phyloP scores from a whole-genome alignment of 2,329 filamentous ascomycete genomes.

The Ophiosphaerella korrae region DNA sequence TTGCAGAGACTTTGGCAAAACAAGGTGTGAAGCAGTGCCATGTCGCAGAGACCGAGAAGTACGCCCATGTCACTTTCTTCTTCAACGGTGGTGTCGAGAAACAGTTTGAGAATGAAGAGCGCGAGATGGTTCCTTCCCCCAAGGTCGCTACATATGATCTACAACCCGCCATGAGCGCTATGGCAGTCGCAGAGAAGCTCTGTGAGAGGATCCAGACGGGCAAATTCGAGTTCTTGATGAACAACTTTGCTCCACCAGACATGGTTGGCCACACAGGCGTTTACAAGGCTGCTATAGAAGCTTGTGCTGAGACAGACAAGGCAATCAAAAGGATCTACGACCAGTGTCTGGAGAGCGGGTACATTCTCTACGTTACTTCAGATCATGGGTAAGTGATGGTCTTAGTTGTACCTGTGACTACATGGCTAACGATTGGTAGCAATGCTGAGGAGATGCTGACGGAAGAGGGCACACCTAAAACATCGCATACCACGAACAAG shows the following conservation, averaged over 20 bases:
- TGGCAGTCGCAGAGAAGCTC: conserved; percentile 86
- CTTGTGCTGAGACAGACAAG: conserved; percentile 84
- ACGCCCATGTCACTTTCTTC: conserved; percentile 99
- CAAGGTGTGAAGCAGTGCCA: conserved; percentile 91
- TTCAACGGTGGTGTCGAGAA: conserved; percentile 99
- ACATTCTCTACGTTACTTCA: conserved; percentile 91
- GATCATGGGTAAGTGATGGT: conserved; percentile 75
- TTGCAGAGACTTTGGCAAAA: conserved; percentile 94
- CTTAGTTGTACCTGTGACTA: neutral
- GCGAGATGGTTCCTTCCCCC: conserved; percentile 93
- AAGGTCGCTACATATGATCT: conserved; percentile 95
- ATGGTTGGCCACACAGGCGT: conserved; percentile 99
- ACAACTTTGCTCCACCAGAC: conserved; percentile 99
- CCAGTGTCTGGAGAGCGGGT: conserved; percentile 89
- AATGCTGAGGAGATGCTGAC: conserved; percentile 99
- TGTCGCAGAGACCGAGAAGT: conserved; percentile 98
- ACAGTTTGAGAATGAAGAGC: conserved; percentile 87
- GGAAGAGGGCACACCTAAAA: conserved; percentile 93
- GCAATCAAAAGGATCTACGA: conserved; percentile 93
- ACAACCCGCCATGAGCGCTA: conserved; percentile 94
- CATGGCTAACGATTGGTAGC: conserved; percentile 45
- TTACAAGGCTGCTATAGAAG: conserved; percentile 90
- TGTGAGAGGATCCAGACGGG: conserved; percentile 82
- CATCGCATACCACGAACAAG: conserved; percentile 96
- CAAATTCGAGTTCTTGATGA: conserved; percentile 97